phyloP scores from a whole-genome alignment of 2,329 filamentous ascomycete genomes.

The Stachybotrys echinatus region DNA sequence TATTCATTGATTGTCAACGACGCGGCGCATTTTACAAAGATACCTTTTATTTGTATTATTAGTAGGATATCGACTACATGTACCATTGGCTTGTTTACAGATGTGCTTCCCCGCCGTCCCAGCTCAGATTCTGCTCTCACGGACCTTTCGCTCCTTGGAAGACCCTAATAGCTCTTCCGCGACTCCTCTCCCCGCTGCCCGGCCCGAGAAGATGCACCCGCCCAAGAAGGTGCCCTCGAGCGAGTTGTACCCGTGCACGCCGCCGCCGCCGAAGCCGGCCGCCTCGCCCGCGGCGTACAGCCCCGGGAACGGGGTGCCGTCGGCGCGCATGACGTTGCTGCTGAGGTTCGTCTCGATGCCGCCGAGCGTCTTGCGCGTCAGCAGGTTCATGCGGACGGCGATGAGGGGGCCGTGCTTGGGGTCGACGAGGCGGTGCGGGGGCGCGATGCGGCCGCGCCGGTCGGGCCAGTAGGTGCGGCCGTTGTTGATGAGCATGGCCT shows the following conservation, averaged over 20 bases:
- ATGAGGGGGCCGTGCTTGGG: constrained; percentile 52
- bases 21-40: no score
- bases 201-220: constrained; percentile 58
- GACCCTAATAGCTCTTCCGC: constrained; percentile 33
- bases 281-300: constrained; percentile 57
- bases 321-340: constrained; percentile 49
- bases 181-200: constrained; percentile 50
- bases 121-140: no score
- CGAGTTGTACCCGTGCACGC: constrained; percentile 57
- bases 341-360: constrained; percentile 54
- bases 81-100: no score
- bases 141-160: no score
- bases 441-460: constrained; percentile 41
- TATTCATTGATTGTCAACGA: no score
- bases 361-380: constrained; percentile 57
- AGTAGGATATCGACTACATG: no score
- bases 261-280: constrained; percentile 57
- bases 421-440: constrained; percentile 50
- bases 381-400: constrained; percentile 54
- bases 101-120: no score
- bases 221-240: constrained; percentile 59
- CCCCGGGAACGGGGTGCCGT: constrained; percentile 42
- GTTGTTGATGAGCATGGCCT: constrained; percentile 57
- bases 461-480: constrained; percentile 52
- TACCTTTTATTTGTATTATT: no score